Conservation (phyloP, 2,329 filamentous ascomycete species). For the Exophiala bonariae region DNA sequence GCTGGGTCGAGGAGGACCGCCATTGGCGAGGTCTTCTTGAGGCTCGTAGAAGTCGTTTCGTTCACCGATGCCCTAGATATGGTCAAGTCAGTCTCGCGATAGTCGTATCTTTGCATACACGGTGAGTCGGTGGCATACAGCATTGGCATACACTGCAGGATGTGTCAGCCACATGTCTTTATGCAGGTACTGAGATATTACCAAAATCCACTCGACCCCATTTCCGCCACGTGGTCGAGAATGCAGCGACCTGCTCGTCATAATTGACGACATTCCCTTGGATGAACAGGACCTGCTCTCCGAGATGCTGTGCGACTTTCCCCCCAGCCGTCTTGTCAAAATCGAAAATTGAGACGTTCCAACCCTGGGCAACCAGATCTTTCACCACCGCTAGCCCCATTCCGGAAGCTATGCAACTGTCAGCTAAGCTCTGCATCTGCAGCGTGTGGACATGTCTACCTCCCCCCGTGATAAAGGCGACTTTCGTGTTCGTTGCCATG, state of each 20-base stretch:
- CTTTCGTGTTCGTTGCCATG: no score
- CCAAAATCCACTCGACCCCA: constrained; percentile 51
- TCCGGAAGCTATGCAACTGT: constrained; percentile 39
- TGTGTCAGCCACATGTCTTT: no score
- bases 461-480: no score
- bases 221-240: constrained; percentile 43
- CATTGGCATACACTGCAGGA: no score
- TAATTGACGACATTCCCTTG: constrained; percentile 49
- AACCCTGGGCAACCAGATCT: constrained; percentile 37
- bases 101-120: no score
- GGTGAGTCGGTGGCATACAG: no score
- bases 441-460: no score
- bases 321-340: constrained; percentile 38
- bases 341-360: constrained; percentile 38
- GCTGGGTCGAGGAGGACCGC: constrained; percentile 46
- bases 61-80: neutral
- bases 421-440: no score
- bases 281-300: constrained; percentile 39
- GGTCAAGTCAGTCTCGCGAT: no score
- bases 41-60: neutral
- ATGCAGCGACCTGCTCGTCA: constrained; percentile 44
- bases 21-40: neutral
- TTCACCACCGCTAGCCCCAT: constrained; percentile 47
- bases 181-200: no score
- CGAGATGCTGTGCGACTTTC: constrained; percentile 19